Conservation (phyloP, 2,329 filamentous ascomycete genomes). For the Penicillium italicum region DNA sequence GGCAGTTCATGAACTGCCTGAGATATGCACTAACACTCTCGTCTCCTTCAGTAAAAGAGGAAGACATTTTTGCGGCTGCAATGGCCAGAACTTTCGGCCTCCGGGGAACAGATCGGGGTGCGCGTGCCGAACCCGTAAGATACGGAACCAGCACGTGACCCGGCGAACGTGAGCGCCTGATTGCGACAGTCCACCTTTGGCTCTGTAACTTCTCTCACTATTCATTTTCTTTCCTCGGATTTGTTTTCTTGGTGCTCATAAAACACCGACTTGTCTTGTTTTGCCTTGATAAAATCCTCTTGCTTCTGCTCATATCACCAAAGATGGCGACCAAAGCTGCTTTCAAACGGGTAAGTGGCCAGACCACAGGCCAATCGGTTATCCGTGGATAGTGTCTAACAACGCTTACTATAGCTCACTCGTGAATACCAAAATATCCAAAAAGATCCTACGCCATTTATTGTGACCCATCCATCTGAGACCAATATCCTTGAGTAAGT, state of each 20-base stretch:
- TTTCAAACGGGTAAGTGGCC: constrained; percentile 61
- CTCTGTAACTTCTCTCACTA: not conserved
- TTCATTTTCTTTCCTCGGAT: not conserved
- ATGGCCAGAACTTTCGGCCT: constrained; percentile 25
- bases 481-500: constrained; percentile 82
- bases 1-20: not conserved
- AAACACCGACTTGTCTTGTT: not conserved
- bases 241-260: not conserved
- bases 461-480: constrained; percentile 83
- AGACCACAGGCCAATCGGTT: not conserved
- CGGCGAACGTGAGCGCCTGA: constrained; percentile 16
- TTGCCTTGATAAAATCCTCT: not conserved
- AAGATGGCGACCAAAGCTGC: constrained; percentile 69
- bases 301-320: not conserved
- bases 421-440: constrained; percentile 63
- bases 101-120: constrained; percentile 15
- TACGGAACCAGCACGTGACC: constrained; percentile 18
- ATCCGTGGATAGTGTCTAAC: constrained; percentile 1
- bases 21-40: constrained; percentile 33
- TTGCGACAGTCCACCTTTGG: not conserved
- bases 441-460: constrained; percentile 81
- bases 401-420: constrained; percentile 47
- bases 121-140: constrained; percentile 17
- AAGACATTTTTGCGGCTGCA: constrained; percentile 44
- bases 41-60: constrained; percentile 41